These are phyloP conservation scores for Colletotrichum liriopes DNA, from an alignment of 2,329 filamentous ascomycete genomes.

Conservation along the genomic window DNA sequence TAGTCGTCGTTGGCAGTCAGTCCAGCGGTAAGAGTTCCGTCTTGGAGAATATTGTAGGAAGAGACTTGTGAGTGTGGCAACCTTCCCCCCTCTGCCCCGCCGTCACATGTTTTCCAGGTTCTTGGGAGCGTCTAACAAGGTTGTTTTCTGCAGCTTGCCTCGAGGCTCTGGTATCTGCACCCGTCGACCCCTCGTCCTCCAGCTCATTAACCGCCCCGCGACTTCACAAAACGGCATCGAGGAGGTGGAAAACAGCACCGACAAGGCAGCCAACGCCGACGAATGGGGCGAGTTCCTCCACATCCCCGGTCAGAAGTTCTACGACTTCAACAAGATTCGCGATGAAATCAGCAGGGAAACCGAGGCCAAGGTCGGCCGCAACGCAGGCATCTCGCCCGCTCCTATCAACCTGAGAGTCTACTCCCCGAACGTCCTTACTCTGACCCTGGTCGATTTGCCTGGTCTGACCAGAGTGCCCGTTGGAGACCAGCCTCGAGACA, in stretches of 20 bases:
- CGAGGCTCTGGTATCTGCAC: constrained; percentile 98
- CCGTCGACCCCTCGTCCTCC: constrained; percentile 93
- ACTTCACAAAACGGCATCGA: constrained; percentile 80
- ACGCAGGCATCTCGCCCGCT: constrained; percentile 95
- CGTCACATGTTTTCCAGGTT: constrained; percentile 37
- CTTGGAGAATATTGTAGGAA: constrained; percentile 97
- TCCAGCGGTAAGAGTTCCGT: constrained; percentile 99
- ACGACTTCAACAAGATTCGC: constrained; percentile 97
- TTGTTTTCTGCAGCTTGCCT: constrained; percentile 77
- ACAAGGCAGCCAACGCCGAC: constrained; percentile 91
- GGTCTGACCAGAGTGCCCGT: constrained; percentile 97
- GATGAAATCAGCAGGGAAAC: constrained; percentile 98
- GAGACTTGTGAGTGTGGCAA: constrained; percentile 87
- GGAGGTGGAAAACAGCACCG: constrained; percentile 76
- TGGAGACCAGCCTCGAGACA: constrained; percentile 95
- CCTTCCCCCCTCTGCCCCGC: constrained; percentile 33
- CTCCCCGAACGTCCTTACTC: constrained; percentile 96
- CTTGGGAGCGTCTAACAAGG: constrained; percentile 43
- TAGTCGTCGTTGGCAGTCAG: constrained; percentile 97
- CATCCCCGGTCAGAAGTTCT: constrained; percentile 96
- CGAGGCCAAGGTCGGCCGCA: constrained; percentile 94
- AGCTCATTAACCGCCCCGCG: constrained; percentile 92
- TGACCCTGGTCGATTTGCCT: constrained; percentile 96
- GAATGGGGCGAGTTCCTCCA: constrained; percentile 99
- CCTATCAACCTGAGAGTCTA: constrained; percentile 99